Evolutionary conservation across 2,329 filamentous ascomycete species (phyloP), one percentile per base, ranked within the genome.

Genomic region (Diplodia seriata): DNA sequence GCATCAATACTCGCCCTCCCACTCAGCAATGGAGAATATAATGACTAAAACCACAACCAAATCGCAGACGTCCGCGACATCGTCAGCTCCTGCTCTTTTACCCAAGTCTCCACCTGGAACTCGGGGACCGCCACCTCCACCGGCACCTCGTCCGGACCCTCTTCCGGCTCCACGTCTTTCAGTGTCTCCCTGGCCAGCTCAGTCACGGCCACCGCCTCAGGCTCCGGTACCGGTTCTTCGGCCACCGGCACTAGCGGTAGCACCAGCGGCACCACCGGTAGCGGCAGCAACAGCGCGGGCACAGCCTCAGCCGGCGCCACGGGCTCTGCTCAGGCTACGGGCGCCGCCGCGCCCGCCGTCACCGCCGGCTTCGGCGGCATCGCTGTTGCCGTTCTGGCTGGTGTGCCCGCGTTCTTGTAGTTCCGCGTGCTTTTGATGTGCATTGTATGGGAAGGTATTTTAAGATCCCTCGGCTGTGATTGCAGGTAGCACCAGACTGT

Each of bases 21-120:
- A 26, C 26, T 26, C 26, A 26, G 26, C 26, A 26, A 26, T 26
- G 29, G 26, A 14, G 3, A 15, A 18, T 5, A 55, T n/a, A 6
- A 1, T 23, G n/a, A 23, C 59, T 51, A 51, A 69, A 61, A 69
- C 14, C 31, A 33, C 8, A 33, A 38, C 36, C 36, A 29, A n/a
- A 40, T 14, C 36, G 20, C 31, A 73, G 73, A 76, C 61, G 73
- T 76, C 55, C 70, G 71, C 62, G 76, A 76, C 51, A 65, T 77
- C 62, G 61, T 76, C 43, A 70, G 68, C 33, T 74, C 74, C 56
- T 77, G 76, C 73, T 72, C 70, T 67, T 76, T 77, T 68, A 68
- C 68, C 8, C 54, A 56, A 29, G 73, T 72, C 43, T 75, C 72
- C 6, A 70, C 71, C 33, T 75, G 70, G 69, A 74, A 72, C 67